Evolutionary conservation across 2,329 filamentous ascomycete species (phyloP).

Genomic region (Aspergillus sp.): DNA sequence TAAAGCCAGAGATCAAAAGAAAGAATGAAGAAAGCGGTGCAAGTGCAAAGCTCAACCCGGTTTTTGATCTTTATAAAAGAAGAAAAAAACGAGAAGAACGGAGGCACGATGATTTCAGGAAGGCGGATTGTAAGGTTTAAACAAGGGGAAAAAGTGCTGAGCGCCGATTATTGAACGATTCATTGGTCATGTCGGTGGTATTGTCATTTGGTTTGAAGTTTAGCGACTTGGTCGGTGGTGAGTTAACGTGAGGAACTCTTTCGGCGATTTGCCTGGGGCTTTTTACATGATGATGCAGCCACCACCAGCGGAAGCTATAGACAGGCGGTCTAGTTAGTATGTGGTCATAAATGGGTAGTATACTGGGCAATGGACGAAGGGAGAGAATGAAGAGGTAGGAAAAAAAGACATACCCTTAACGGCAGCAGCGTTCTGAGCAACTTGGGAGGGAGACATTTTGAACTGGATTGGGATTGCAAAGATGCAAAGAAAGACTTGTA

Average conservation of each 20-base stretch:
- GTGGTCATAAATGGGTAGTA: neutral
- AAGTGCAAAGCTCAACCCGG: neutral
- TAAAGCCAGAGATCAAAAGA: too few species aligned
- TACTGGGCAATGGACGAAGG: neutral
- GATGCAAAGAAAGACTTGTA: slow-evolving; percentile 15
- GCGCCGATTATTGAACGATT: neutral
- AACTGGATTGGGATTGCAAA: slow-evolving; percentile 13
- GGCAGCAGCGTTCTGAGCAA: slow-evolving; percentile 21
- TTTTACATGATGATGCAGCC: slow-evolving; percentile 34
- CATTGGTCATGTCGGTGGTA: neutral
- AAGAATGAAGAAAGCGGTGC: neutral
- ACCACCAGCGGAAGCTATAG: slow-evolving; percentile 25
- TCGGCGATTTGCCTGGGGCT: neutral
- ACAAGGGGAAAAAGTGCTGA: neutral
- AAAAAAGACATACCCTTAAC: slow-evolving; percentile 22
- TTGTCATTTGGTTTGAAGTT: neutral
- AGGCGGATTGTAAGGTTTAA: neutral
- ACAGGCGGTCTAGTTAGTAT: slow-evolving; percentile 8
- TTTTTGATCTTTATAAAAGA: neutral
- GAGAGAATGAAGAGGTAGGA: neutral
- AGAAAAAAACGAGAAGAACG: neutral
- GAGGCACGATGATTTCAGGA: neutral
- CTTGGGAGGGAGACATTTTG: slow-evolving; percentile 27
- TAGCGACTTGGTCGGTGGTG: neutral
- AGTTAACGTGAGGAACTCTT: neutral